These are phyloP conservation scores for Neonectria hederae DNA, from an alignment of 2,329 filamentous ascomycete species.

Conservation along the genomic window DNA sequence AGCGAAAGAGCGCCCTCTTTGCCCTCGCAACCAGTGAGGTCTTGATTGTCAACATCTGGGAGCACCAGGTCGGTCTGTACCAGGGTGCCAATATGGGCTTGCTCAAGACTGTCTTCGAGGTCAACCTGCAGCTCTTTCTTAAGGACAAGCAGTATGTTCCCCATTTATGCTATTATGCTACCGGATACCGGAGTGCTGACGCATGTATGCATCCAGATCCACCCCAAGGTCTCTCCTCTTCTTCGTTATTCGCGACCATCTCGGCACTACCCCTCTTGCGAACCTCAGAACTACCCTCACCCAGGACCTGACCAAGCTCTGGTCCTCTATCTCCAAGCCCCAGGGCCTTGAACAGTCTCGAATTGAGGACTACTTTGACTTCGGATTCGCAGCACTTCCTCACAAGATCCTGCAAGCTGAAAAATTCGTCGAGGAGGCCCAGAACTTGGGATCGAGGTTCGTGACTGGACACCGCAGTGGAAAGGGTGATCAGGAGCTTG, in stretches of 20 bases:
- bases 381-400: conserved; percentile 92
- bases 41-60: conserved; percentile 98
- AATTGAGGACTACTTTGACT: conserved; percentile 98
- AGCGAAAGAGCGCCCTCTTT: conserved; percentile 97
- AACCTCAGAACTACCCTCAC: conserved; percentile 92
- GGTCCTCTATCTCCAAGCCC: conserved; percentile 92
- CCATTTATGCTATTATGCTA: conserved; percentile 2
- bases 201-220: conserved; percentile 62
- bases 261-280: conserved; percentile 87
- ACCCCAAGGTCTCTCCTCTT: conserved; percentile 92
- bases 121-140: conserved; percentile 95
- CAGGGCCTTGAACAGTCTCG: conserved; percentile 84
- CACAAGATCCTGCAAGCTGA: conserved; percentile 97
- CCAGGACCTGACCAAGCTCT: conserved; percentile 91
- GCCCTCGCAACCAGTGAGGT: conserved; percentile 97
- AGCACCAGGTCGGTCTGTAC: conserved; percentile 97
- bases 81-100: conserved; percentile 99
- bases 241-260: conserved; percentile 97
- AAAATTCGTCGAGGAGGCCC: conserved; percentile 83
- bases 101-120: conserved; percentile 98
- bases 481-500: conserved; percentile 76
- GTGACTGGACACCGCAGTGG: conserved; percentile 79
- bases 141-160: conserved; percentile 86
- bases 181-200: conserved; percentile 31
- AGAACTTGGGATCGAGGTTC: conserved; percentile 83